phyloP scores from a whole-genome alignment of 1,284 basidiomycete genomes.

The Filobasidium uniguttulatum region DNA sequence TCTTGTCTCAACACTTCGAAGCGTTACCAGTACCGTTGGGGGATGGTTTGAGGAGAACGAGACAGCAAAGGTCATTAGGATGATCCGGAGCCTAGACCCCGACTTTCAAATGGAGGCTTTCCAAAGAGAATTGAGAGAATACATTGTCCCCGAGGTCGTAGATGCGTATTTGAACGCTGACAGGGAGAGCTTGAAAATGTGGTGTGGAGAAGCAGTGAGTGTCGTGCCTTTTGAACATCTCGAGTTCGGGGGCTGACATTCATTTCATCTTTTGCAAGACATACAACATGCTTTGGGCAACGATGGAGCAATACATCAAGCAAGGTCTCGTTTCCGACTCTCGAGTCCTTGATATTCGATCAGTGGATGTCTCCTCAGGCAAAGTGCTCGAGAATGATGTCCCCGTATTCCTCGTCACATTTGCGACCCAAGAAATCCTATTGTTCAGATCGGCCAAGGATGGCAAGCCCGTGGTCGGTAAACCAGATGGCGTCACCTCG shows the following conservation, averaged over 20 bases:
- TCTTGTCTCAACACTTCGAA: slow-evolving; percentile 63
- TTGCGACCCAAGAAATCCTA: slow-evolving; percentile 85
- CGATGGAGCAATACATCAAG: slow-evolving; percentile 83
- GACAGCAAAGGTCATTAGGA: slow-evolving; percentile 78
- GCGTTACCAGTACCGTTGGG: slow-evolving; percentile 71
- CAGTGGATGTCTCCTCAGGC: slow-evolving; percentile 74
- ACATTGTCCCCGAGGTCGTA: slow-evolving; percentile 93
- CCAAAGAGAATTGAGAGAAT: slow-evolving; percentile 82
- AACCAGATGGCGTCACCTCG: slow-evolving; percentile 78
- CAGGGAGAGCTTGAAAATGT: slow-evolving; percentile 65
- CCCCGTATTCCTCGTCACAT: slow-evolving; percentile 87
- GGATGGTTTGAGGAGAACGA: slow-evolving; percentile 93
- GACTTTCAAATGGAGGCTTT: slow-evolving; percentile 73
- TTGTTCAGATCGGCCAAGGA: slow-evolving; percentile 83
- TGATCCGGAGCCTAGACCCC: slow-evolving; percentile 79
- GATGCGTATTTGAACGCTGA: slow-evolving; percentile 90
- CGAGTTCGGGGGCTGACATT: slow-evolving; percentile 1
- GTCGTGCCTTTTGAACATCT: background rate
- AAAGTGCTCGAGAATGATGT: slow-evolving; percentile 78
- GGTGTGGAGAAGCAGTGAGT: slow-evolving; percentile 91
- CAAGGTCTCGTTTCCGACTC: slow-evolving; percentile 82
- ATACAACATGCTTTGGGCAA: slow-evolving; percentile 93
- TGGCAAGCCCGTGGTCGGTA: slow-evolving; percentile 69
- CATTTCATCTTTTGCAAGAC: slow-evolving; percentile 48
- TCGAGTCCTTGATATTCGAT: slow-evolving; percentile 83